Evolutionary conservation across 192 early-diverging fungal species (phyloP).

Genomic region (Backusella tarrabulga): DNA sequence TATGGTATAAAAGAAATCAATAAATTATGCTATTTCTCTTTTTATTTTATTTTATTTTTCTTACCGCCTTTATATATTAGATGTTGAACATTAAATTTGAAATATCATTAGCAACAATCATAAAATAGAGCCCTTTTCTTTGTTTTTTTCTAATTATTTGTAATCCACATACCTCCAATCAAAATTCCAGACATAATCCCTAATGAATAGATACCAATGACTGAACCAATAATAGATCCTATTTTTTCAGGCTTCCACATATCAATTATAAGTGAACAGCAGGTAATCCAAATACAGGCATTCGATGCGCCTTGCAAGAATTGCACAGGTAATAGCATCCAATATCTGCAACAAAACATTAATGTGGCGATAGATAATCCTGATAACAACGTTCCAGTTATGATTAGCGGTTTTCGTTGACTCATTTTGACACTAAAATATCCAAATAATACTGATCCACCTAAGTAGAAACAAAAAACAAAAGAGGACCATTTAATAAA

Average conservation of each 20-base stretch:
- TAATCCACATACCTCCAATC: not conserved
- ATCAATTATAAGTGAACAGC: conserved; percentile 2
- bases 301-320: conserved; percentile 8
- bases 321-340: not conserved
- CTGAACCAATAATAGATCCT: not conserved
- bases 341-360: not conserved
- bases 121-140: not conserved
- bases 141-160: not conserved
- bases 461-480: not conserved
- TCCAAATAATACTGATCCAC: not conserved
- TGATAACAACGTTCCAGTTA: not conserved
- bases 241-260: not conserved
- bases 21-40: not conserved
- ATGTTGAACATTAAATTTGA: not conserved
- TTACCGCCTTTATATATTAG: not conserved
- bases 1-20: not conserved
- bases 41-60: not conserved
- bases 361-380: not conserved
- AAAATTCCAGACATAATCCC: not conserved
- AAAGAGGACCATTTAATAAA: not conserved
- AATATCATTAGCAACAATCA: not conserved
- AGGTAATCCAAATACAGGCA: not conserved
- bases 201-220: not conserved
- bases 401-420: not conserved
- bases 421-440: not conserved